A percentile compares a stretch with the other conserved stretches of the same genome.
These are phyloP conservation scores for Cubamyces lactineus DNA, from an alignment of 768 basidiomycete genomes.

Conservation along the genomic window DNA sequence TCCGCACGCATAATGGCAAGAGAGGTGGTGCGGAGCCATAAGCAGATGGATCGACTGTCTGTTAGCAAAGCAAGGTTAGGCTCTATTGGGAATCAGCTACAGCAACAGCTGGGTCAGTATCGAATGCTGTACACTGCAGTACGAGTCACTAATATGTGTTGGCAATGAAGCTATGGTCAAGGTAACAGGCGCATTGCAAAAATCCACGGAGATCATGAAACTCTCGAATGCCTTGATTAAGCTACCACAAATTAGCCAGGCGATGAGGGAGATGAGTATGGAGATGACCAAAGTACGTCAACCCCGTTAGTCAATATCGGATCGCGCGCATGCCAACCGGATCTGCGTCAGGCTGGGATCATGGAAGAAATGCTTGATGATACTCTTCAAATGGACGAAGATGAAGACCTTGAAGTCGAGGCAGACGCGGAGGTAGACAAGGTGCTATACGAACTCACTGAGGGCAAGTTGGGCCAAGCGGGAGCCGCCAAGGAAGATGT, in stretches of 20 bases:
- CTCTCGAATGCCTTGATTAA: conserved; percentile 91
- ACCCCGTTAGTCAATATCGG: not conserved
- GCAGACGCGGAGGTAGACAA: conserved; percentile 98
- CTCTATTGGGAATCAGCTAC: conserved; percentile 86
- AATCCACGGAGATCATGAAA: conserved; percentile 99
- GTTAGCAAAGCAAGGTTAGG: conserved; percentile 92
- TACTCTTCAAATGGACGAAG: conserved; percentile 87
- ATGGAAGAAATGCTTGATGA: conserved; percentile 99
- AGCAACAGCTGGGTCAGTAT: conserved; percentile 86
- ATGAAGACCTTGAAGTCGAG: conserved; percentile 94
- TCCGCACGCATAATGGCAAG: conserved; percentile 89
- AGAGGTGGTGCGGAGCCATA: conserved; percentile 93
- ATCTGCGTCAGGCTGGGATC: conserved; percentile 76
- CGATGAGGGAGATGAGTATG: conserved; percentile 98
- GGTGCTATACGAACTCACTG: conserved; percentile 91
- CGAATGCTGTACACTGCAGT: not conserved
- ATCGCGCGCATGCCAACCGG: not conserved
- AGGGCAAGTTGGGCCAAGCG: conserved; percentile 91
- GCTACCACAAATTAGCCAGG: conserved; percentile 88
- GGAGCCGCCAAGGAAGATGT: conserved; percentile 71
- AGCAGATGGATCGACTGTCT: conserved; percentile 90
- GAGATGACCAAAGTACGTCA: conserved; percentile 94
- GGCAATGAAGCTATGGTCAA: conserved; percentile 80
- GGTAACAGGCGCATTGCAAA: conserved; percentile 96
- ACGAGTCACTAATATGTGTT: not conserved